These are phyloP conservation scores for Thraustochytrium sp. DNA, from an alignment of 352 stramenopile species.

Conservation along the genomic window DNA sequence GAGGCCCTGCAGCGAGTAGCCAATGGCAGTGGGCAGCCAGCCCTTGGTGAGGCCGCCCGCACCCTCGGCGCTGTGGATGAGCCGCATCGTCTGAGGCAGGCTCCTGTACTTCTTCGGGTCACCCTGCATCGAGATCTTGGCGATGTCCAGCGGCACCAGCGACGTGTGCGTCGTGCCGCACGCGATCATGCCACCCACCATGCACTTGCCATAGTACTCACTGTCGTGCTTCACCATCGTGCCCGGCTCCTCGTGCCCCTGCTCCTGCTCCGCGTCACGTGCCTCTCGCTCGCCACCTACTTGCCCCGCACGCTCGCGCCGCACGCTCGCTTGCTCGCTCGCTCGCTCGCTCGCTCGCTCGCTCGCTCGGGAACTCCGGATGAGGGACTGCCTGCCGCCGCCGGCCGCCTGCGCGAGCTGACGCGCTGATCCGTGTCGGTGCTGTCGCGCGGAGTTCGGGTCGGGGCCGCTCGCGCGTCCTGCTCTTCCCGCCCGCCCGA, in stretches of 20 bases:
- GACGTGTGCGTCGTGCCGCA: constrained; percentile 84
- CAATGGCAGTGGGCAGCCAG: constrained; percentile 80
- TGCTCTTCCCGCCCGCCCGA: too few species aligned
- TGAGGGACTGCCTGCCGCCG: neutral
- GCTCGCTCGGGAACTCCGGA: neutral
- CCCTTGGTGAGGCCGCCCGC: constrained; percentile 74
- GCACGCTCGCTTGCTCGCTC: neutral
- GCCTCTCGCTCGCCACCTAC: neutral
- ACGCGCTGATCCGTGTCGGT: too few species aligned
- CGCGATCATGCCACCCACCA: constrained; percentile 81
- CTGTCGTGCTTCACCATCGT: constrained; percentile 61
- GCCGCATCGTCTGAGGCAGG: constrained; percentile 63
- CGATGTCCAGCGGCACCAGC: constrained; percentile 83
- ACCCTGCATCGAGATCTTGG: constrained; percentile 92
- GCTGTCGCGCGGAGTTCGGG: too few species aligned
- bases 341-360: neutral
- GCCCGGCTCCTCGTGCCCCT: neutral
- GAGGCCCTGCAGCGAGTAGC: constrained; percentile 72
- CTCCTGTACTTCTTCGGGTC: constrained; percentile 69
- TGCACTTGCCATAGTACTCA: constrained; percentile 88
- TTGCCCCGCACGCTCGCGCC: neutral
- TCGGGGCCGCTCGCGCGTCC: too few species aligned
- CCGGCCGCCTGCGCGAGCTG: neutral
- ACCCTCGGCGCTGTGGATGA: constrained; percentile 65
- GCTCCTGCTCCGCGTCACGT: neutral